phyloP scores from a whole-genome alignment of 129 eudicot genomes.

The Gnaphalium uliginosum region DNA sequence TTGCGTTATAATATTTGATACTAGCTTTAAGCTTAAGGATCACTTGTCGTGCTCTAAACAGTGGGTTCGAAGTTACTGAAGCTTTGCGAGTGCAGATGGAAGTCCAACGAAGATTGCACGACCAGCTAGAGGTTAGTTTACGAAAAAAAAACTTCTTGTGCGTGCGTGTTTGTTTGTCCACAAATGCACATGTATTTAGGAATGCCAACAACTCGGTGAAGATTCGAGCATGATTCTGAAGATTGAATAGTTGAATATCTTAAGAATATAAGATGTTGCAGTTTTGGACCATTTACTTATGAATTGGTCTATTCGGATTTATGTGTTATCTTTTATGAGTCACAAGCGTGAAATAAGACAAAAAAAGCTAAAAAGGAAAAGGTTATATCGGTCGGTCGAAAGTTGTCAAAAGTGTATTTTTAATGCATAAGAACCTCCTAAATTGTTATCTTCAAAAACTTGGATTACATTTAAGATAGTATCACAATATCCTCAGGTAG shows the following conservation, averaged over 20 bases:
- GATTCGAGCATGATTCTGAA: not conserved
- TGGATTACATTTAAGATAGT: too few relatives aligned
- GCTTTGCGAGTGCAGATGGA: constrained; percentile 90
- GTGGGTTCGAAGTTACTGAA: constrained; percentile 88
- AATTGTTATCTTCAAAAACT: too few relatives aligned
- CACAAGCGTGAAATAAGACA: not conserved
- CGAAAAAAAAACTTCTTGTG: not conserved
- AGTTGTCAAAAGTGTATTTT: too few relatives aligned
- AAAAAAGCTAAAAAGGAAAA: not conserved
- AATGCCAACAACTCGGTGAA: not conserved
- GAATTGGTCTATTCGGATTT: not conserved
- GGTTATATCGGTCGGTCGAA: not conserved
- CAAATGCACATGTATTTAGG: not conserved
- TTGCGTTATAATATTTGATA: not conserved
- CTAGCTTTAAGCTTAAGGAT: constrained; percentile 8
- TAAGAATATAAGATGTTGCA: not conserved
- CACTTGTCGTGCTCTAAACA: constrained; percentile 26
- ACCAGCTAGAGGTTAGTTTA: constrained; percentile 72
- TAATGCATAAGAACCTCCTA: too few relatives aligned
- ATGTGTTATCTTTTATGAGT: not conserved
- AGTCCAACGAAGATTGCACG: constrained; percentile 74
- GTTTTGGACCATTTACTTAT: not conserved
- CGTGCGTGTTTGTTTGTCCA: not conserved
- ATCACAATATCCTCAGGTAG: too few relatives aligned
- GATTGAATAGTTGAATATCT: not conserved